These are phyloP conservation scores for Phytophthora kernoviae DNA, from an alignment of 352 stramenopile genomes.

Conservation along the genomic window DNA sequence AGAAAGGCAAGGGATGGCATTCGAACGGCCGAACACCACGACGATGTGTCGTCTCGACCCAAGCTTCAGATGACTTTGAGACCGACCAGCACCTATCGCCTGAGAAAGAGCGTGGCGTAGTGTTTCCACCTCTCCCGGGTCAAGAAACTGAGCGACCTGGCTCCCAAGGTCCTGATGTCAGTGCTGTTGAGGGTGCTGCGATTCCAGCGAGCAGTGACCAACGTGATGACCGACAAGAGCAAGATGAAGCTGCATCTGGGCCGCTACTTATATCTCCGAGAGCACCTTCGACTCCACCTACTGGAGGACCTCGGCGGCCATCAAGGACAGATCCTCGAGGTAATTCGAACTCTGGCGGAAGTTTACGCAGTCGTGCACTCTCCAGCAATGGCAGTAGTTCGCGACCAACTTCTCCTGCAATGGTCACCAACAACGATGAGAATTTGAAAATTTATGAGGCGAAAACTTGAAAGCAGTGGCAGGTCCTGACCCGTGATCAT, in stretches of 20 bases:
- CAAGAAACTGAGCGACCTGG: constrained; percentile 16
- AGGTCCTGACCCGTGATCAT: constrained; percentile 46
- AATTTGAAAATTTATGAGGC: not conserved
- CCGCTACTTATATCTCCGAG: constrained; percentile 18
- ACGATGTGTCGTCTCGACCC: constrained; percentile 12
- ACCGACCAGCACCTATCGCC: constrained; percentile 6
- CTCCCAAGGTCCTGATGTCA: constrained; percentile 23
- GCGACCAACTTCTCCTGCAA: constrained; percentile 25
- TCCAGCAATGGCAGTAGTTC: constrained; percentile 19
- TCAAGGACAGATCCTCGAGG: constrained; percentile 19
- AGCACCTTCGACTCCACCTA: constrained; percentile 17
- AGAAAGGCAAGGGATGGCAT: constrained; percentile 71
- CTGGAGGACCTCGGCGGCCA: constrained; percentile 20
- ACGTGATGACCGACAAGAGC: constrained; percentile 26
- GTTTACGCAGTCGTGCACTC: constrained; percentile 35
- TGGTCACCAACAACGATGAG: constrained; percentile 3
- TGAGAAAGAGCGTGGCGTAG: constrained; percentile 38
- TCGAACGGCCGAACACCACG: constrained; percentile 45
- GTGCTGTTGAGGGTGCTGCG: constrained; percentile 19
- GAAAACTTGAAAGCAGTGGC: constrained; percentile 1
- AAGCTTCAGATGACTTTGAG: constrained; percentile 11
- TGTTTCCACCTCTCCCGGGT: constrained; percentile 46
- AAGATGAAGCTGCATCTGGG: constrained; percentile 14
- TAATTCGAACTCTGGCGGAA: constrained; percentile 11
- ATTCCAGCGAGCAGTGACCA: constrained; percentile 1